Conservation (phyloP, 495 filamentous ascomycete species). For the Tuber calosporum region DNA sequence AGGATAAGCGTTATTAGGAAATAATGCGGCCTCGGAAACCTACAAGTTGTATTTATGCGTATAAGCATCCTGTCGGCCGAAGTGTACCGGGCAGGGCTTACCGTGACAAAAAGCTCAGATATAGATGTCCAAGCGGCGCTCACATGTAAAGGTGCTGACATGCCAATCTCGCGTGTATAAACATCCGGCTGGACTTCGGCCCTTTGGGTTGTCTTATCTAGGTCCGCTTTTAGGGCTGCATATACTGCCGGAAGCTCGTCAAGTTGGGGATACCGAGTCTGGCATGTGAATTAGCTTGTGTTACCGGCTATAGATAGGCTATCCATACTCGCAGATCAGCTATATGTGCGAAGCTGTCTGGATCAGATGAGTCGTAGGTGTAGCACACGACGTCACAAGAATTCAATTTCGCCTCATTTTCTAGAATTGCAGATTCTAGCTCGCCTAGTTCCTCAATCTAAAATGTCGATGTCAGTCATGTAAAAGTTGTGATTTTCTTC, state of each 20-base stretch:
- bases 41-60: constrained; percentile 29
- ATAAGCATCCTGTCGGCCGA: background rate
- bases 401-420: constrained; percentile 85
- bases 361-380: constrained; percentile 92
- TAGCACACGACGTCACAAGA: constrained; percentile 91
- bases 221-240: constrained; percentile 85
- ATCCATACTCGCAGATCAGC: constrained; percentile 59
- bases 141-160: constrained; percentile 84
- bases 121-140: constrained; percentile 88
- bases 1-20: constrained; percentile 79
- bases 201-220: constrained; percentile 87
- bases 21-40: constrained; percentile 82
- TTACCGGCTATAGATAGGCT: background rate
- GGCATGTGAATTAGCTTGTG: constrained; percentile 5
- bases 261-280: constrained; percentile 62
- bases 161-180: constrained; percentile 71
- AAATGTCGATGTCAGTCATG: constrained; percentile 8
- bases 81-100: constrained; percentile 25
- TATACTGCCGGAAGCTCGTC: constrained; percentile 84
- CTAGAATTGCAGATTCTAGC: constrained; percentile 82
- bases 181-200: constrained; percentile 86
- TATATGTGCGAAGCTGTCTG: constrained; percentile 88
- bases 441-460: constrained; percentile 86
- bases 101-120: constrained; percentile 76
- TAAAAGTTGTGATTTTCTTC: background rate